phyloP scores from a whole-genome alignment of 2,329 filamentous ascomycete genomes.

The Thelonectria discophora region DNA sequence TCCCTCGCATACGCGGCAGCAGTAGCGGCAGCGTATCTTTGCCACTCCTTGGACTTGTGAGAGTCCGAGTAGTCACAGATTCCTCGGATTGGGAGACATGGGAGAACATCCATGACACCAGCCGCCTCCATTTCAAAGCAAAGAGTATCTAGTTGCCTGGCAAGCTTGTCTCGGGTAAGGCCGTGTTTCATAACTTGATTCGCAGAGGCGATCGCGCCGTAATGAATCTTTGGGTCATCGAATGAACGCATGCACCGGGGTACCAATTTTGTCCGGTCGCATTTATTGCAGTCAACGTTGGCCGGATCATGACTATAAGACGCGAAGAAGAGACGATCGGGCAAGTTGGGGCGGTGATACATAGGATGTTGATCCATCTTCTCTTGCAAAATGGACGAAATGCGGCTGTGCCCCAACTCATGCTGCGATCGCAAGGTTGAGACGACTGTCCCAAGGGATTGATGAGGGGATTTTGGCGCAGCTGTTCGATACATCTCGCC shows the following conservation, averaged over 20 bases:
- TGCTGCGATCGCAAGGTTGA: constrained; percentile 23
- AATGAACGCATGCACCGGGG: background rate
- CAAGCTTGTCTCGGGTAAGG: constrained; percentile 1
- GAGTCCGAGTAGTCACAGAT: constrained; percentile 51
- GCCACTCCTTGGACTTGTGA: constrained; percentile 43
- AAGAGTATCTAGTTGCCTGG: background rate
- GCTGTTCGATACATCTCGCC: constrained; percentile 24
- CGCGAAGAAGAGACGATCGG: constrained; percentile 11
- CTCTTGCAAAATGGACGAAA: constrained; percentile 8
- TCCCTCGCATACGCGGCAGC: constrained; percentile 39
- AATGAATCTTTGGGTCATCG: background rate
- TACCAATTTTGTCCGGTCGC: background rate
- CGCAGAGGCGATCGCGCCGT: constrained; percentile 4
- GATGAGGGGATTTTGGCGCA: constrained; percentile 4
- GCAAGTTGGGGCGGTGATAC: constrained; percentile 1
- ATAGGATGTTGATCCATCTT: constrained; percentile 6
- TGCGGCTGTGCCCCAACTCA: background rate
- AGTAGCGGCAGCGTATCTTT: constrained; percentile 45
- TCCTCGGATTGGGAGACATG: constrained; percentile 47
- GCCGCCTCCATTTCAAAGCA: constrained; percentile 31
- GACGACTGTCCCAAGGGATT: constrained; percentile 7
- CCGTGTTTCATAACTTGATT: constrained; percentile 8
- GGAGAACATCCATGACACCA: constrained; percentile 36
- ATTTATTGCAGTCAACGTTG: background rate
- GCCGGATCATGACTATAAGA: constrained; percentile 2